phyloP scores from a whole-genome alignment of 345 rosid species.

The Ceriops zippeliana region DNA sequence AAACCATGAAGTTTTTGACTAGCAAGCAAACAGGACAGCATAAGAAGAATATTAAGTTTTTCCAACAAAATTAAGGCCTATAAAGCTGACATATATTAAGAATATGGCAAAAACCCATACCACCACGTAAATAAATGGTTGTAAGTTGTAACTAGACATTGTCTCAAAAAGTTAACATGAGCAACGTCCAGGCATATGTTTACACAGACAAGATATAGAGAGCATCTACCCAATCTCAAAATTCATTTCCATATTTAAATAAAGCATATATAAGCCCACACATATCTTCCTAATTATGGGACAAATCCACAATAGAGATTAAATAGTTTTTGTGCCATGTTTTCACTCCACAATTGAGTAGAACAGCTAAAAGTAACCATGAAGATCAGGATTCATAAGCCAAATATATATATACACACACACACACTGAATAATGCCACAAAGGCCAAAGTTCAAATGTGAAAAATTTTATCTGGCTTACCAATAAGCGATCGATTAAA shows the following conservation, averaged over 20 bases:
- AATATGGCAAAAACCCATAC: too few species aligned
- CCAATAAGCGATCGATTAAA: conserved; percentile 75
- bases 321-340: neutral
- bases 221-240: neutral
- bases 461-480: conserved; percentile 38
- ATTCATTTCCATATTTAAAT: neutral
- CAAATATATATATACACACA: neutral
- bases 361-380: too few species aligned
- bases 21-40: too few species aligned
- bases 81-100: too few species aligned
- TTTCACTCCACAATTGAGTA: neutral
- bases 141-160: neutral
- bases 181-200: conserved; percentile 2
- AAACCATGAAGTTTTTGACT: too few species aligned
- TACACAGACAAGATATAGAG: neutral
- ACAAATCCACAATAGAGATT: neutral
- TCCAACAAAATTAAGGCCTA: too few species aligned
- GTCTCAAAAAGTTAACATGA: neutral
- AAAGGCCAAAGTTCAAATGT: neutral
- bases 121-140: neutral
- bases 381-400: neutral
- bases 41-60: too few species aligned
- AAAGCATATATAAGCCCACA: neutral
- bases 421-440: neutral
- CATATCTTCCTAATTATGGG: neutral